Evolutionary conservation across 805 yeast species (phyloP).

Genomic region (Scheffersomyces ergatensis): DNA sequence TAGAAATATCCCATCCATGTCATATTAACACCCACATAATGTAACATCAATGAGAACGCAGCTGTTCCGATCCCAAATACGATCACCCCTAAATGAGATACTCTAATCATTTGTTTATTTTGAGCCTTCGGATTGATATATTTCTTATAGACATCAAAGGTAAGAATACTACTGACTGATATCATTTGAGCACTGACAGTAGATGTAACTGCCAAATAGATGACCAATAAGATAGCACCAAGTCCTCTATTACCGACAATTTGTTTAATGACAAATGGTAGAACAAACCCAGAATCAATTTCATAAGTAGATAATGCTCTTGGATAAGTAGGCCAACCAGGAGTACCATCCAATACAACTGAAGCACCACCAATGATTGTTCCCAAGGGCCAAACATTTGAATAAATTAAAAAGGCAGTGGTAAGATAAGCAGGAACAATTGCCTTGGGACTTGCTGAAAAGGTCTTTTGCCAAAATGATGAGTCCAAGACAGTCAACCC

Average conservation of each 20-base stretch:
- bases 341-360: conserved; percentile 21
- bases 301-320: conserved; percentile 24
- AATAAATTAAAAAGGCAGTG: conserved; percentile 29
- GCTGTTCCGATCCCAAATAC: conserved; percentile 34
- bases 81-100: conserved; percentile 43
- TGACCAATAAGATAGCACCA: conserved; percentile 29
- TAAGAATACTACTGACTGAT: conserved; percentile 38
- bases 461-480: conserved; percentile 40
- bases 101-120: conserved; percentile 38
- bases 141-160: conserved; percentile 46
- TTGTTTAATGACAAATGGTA: conserved; percentile 29
- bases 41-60: conserved; percentile 36
- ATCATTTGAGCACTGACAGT: conserved; percentile 40
- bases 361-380: conserved; percentile 32
- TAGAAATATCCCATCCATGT: conserved; percentile 32
- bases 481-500: conserved; percentile 38
- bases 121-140: conserved; percentile 42
- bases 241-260: conserved; percentile 28
- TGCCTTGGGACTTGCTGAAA: conserved; percentile 32
- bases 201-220: conserved; percentile 41
- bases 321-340: conserved; percentile 31
- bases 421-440: conserved; percentile 36
- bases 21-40: conserved; percentile 25
- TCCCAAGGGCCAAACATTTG: conserved; percentile 37
- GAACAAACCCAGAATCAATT: conserved; percentile 26